Conservation (phyloP, 441 rosid genomes). For the Dalechampia spathulata region DNA sequence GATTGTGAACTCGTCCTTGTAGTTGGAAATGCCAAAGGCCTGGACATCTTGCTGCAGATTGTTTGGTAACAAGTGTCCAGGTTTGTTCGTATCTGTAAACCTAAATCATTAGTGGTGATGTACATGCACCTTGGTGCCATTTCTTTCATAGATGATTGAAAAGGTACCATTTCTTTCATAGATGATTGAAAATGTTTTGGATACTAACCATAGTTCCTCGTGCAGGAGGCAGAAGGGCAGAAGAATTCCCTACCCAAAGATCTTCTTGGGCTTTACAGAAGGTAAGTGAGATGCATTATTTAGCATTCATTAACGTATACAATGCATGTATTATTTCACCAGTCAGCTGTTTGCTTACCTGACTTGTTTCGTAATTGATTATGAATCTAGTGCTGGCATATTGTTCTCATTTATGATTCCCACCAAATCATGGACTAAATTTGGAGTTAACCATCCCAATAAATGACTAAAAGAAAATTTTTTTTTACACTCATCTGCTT, state of each 20-base stretch:
- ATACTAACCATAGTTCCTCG: slow-evolving; percentile 3
- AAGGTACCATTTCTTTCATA: background rate
- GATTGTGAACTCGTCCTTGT: slow-evolving; percentile 6
- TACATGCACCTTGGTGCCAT: background rate
- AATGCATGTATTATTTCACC: background rate
- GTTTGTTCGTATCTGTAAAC: slow-evolving; percentile 16
- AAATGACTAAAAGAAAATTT: background rate
- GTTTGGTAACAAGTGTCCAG: slow-evolving; percentile 35
- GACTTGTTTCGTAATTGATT: background rate
- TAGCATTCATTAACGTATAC: background rate
- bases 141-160: slow-evolving; percentile 2
- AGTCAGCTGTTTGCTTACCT: background rate
- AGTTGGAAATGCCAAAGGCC: slow-evolving; percentile 69
- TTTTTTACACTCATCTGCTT: background rate
- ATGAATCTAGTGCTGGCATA: background rate
- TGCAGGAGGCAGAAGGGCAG: slow-evolving; percentile 27
- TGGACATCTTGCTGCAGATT: slow-evolving; percentile 70
- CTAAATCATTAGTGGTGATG: background rate
- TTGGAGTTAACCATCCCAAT: background rate
- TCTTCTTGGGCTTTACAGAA: slow-evolving; percentile 51
- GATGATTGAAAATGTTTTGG: slow-evolving; percentile 1
- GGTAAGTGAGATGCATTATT: slow-evolving; percentile 24
- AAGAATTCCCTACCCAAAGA: slow-evolving; percentile 38
- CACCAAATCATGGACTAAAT: background rate
- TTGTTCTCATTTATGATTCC: background rate